Evolutionary conservation across 176 grass and related monocot genomes (phyloP), one percentile per base, ranked within the genome.

Genomic region (Stipa capillata): DNA sequence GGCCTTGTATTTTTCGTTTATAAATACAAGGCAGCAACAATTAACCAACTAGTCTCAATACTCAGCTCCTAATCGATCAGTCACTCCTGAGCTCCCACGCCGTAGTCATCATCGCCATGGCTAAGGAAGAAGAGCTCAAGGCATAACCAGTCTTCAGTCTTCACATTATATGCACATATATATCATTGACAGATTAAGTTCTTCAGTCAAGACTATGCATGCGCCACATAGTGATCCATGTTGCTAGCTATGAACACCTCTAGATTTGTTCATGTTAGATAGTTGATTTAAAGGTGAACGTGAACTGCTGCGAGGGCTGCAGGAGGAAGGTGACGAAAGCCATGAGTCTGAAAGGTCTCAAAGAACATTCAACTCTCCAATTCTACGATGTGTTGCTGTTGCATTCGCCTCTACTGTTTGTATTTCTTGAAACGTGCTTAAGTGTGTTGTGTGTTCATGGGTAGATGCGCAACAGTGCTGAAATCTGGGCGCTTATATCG

Each of bases 291-390:
- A 94, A 92, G 80, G 92, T 94, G 36, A 86, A 88, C 83, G 95
- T 92, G 82, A 94, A 85, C 80, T 98, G 95, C 76, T 98, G 95
- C 49, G 92, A 94, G 4, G 95, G 95, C 21, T 98, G 95, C 90
- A 85, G 85, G 87, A 92, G 87, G 68, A 98, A 94, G 85, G 91
- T 98, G 79, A 77, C 85, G 85, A 98, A 98, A 74, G 95, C 95
- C 2, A 76, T 92, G 28, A 90, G 88, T 67, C 70, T 94, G 16
- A 92, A 94, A 89, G 95, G n/a, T n/a, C n/a, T n/a, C n/a, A n/a
- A n/a, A n/a, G n/a, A n/a, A n/a, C n/a, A n/a, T n/a, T n/a, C n/a
- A n/a, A n/a, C n/a, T n/a, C n/a, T n/a, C n/a, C n/a, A n/a, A n/a
- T n/a, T n/a, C n/a, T n/a, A n/a, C n/a, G n/a, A n/a, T n/a, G n/a